Evolutionary conservation across 2,329 filamentous ascomycete genomes (phyloP).

Genomic region (Ophidiomyces ophidiicola): DNA sequence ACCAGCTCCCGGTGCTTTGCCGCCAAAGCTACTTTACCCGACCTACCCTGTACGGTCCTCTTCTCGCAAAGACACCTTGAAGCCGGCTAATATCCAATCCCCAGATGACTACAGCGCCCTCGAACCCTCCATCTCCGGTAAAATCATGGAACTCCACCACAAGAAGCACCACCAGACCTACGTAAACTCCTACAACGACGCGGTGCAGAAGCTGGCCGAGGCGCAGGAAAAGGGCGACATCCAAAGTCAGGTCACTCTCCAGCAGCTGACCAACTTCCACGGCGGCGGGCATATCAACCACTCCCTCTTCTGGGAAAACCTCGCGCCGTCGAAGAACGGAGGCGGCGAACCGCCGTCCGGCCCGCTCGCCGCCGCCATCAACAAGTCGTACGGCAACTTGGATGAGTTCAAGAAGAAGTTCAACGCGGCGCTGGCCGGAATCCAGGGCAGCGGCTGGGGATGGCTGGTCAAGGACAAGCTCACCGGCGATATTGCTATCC

Average conservation of each 20-base stretch:
- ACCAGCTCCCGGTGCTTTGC: slow-evolving; percentile 66
- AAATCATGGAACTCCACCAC: slow-evolving; percentile 96
- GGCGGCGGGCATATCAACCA: slow-evolving; percentile 54
- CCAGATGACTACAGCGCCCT: slow-evolving; percentile 93
- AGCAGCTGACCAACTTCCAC: slow-evolving; percentile 53
- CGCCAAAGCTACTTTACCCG: slow-evolving; percentile 84
- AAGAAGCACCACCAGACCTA: slow-evolving; percentile 91
- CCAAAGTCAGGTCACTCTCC: slow-evolving; percentile 45
- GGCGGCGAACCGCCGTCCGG: slow-evolving; percentile 52
- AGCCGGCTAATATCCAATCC: slow-evolving; percentile 1
- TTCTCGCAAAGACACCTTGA: slow-evolving; percentile 10
- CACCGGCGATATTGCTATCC: slow-evolving; percentile 45
- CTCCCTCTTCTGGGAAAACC: slow-evolving; percentile 55
- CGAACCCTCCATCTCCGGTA: slow-evolving; percentile 67
- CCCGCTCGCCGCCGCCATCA: slow-evolving; percentile 45
- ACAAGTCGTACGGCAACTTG: slow-evolving; percentile 47
- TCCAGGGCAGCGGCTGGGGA: slow-evolving; percentile 54
- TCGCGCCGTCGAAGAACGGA: slow-evolving; percentile 49
- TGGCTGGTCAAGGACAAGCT: slow-evolving; percentile 52
- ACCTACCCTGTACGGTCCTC: slow-evolving; percentile 68
- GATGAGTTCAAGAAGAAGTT: slow-evolving; percentile 51
- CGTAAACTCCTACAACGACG: slow-evolving; percentile 76
- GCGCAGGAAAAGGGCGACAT: slow-evolving; percentile 45
- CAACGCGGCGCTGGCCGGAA: slow-evolving; percentile 51
- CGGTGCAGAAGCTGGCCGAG: slow-evolving; percentile 56